phyloP scores from a whole-genome alignment of 768 basidiomycete species.

The Lactarius quietus region DNA sequence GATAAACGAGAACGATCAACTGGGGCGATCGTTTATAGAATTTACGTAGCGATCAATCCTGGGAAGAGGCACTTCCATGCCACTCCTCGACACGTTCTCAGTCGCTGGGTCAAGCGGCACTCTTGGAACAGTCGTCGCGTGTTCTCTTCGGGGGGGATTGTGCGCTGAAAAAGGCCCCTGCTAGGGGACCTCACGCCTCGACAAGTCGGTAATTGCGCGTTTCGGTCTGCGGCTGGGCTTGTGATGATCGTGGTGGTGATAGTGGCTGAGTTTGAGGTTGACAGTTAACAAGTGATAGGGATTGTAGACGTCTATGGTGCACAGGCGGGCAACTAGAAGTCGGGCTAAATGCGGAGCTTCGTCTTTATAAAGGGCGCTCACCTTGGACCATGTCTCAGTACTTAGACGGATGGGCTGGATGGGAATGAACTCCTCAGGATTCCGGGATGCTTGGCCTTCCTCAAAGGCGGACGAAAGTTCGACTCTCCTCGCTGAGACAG shows the following conservation, averaged over 20 bases:
- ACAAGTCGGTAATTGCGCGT: conserved; percentile 7
- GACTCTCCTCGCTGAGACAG: conserved; percentile 35
- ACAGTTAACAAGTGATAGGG: background rate
- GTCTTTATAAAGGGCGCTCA: conserved; percentile 51
- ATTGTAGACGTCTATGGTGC: conserved; percentile 14
- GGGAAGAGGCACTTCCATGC: no score
- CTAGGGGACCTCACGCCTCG: conserved; percentile 30
- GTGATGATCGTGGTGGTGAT: no score
- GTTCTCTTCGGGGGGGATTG: conserved; percentile 80
- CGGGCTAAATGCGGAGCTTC: conserved; percentile 35
- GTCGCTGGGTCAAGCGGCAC: conserved; percentile 73
- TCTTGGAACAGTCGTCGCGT: conserved; percentile 80
- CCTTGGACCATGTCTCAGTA: conserved; percentile 42
- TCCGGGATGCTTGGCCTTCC: conserved; percentile 69
- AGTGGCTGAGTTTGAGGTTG: conserved; percentile 11
- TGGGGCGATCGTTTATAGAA: no score
- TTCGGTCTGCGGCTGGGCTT: conserved; percentile 7
- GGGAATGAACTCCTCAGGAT: conserved; percentile 72
- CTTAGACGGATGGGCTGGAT: background rate
- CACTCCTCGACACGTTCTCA: no score
- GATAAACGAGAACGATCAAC: no score
- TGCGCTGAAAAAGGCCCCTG: conserved; percentile 30
- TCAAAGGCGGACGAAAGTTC: conserved; percentile 73
- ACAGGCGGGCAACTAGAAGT: conserved; percentile 15
- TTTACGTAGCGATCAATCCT: no score